Conservation (phyloP, 768 basidiomycete species). For the Mycena latifolia region DNA sequence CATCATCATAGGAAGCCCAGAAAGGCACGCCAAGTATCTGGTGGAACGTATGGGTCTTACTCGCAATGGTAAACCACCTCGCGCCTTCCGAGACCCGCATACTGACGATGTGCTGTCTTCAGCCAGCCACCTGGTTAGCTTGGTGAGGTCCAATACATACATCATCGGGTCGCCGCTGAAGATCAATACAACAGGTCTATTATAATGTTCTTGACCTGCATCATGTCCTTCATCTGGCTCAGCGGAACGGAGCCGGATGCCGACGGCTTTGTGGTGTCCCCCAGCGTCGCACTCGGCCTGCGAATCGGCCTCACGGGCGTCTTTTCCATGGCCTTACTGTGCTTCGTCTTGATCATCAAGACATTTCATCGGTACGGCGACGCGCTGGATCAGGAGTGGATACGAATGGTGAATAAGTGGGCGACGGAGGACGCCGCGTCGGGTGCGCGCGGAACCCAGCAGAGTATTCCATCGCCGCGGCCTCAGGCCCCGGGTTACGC, state of each 20-base stretch:
- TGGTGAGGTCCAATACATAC: constrained; percentile 52
- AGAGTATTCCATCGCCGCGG: no score
- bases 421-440: constrained; percentile 1
- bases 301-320: constrained; percentile 61
- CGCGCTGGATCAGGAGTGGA: constrained; percentile 37
- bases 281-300: constrained; percentile 48
- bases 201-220: constrained; percentile 65
- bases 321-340: constrained; percentile 63
- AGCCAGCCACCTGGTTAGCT: constrained; percentile 71
- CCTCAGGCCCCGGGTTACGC: no score
- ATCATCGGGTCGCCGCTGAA: not conserved
- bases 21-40: constrained; percentile 42
- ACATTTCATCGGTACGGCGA: constrained; percentile 69
- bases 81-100: not conserved
- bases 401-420: constrained; percentile 39
- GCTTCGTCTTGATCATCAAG: constrained; percentile 62
- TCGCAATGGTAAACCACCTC: constrained; percentile 55
- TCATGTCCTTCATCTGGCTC: constrained; percentile 74
- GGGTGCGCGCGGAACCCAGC: no score
- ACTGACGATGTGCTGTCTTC: not conserved
- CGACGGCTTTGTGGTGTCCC: constrained; percentile 34
- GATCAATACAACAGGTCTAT: constrained; percentile 57
- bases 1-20: constrained; percentile 62
- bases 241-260: constrained; percentile 55
- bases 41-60: constrained; percentile 79